These are phyloP conservation scores for Calcarisporium arbuscula DNA, from an alignment of 2,329 filamentous ascomycete species.

Conservation along the genomic window DNA sequence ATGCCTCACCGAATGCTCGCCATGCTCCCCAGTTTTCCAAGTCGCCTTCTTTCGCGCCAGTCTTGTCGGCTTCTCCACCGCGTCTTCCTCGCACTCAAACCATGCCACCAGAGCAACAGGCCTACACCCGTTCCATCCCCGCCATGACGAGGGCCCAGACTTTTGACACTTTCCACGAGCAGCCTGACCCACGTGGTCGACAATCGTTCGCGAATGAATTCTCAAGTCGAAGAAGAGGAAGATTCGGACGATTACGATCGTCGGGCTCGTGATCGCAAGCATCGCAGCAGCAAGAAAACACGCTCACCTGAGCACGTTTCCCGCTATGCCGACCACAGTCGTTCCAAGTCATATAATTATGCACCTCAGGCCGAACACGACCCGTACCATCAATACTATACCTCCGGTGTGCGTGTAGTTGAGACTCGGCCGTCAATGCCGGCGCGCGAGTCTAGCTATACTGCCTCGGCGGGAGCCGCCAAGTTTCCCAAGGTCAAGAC, in stretches of 20 bases:
- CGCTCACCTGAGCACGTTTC: constrained; percentile 25
- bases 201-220: constrained; percentile 27
- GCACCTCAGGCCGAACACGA: constrained; percentile 20
- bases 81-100: constrained; percentile 27
- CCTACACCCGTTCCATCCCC: constrained; percentile 21
- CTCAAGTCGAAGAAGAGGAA: constrained; percentile 27
- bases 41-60: constrained; percentile 17
- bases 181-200: constrained; percentile 27
- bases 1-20: constrained; percentile 23
- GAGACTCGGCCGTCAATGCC: constrained; percentile 24
- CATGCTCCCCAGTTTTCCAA: constrained; percentile 19
- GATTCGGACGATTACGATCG: constrained; percentile 28
- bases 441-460: constrained; percentile 24
- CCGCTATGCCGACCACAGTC: too few species aligned
- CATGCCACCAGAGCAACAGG: constrained; percentile 24
- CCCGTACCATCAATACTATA: constrained; percentile 16
- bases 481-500: constrained; percentile 27
- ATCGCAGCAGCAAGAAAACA: constrained; percentile 28
- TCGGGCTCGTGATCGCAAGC: constrained; percentile 23
- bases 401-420: constrained; percentile 13
- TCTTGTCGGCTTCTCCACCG: constrained; percentile 25
- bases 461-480: constrained; percentile 12
- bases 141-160: constrained; percentile 26
- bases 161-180: constrained; percentile 20
- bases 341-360: constrained; percentile 22